Evolutionary conservation across 306 rosid genomes (phyloP), one percentile per base, ranked within the genome.

Genomic region (Corylus avellana): DNA sequence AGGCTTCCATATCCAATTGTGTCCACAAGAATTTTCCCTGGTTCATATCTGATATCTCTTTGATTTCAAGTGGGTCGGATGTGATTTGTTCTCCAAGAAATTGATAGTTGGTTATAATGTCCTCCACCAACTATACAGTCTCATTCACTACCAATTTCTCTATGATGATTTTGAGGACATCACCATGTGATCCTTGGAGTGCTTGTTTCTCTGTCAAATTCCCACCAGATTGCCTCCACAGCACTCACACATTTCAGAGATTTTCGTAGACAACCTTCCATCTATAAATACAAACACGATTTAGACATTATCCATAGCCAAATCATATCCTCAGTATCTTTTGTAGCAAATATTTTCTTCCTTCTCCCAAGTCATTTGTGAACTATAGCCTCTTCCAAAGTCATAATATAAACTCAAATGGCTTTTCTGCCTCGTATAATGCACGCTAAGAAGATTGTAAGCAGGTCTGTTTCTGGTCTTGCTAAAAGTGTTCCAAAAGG

Each of bases 401-500:
- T 59, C 37, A 42, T 42, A 84, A 84, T 72, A 58, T 62, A 39
- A 64, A 39, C 35, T 16, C 22, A 29, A 78, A 85, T 77, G 88
- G n/a, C 77, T 73, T 58, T 85, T 68, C 86, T 58, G 58, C 81
- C 84, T 25, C 77, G 75, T 64, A 75, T 78, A 18, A 58, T 49
- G 61, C 74, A 69, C 42, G 78, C 51, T 47, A 80, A 80, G 32
- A 51, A 42, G 51, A 75, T 50, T 51, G 55, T 11, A 76, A 59
- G 70, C 14, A 25, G 2, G 66, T 59, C 66, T 59, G 66, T 59
- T 59, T 59, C 37, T 59, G 66, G 66, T 25, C 66, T 59, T 59
- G 49, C 17, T 47, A 16, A 58, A 56, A 77, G 85, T 55, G 79
- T 91, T 10, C 87, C 87, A 46, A 86, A 86, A 77, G 91, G 88